Evolutionary conservation across 1,139 yeast genomes (phyloP), one percentile per base, ranked within the genome.

Genomic region (Saccharomyces hybrid): DNA sequence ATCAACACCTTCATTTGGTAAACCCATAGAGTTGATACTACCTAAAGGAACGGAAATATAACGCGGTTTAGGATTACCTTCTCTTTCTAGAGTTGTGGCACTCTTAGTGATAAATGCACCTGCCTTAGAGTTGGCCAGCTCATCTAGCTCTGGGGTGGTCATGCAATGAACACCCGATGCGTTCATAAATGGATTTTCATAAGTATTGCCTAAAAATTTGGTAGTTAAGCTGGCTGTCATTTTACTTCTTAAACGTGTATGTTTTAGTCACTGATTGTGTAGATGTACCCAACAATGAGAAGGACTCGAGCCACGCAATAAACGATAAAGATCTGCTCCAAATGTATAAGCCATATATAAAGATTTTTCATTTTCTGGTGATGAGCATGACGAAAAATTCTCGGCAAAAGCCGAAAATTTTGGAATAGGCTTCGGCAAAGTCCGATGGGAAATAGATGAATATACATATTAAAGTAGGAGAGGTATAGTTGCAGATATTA

Each of bases 121-220:
- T 4, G 69, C 65, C 1, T 56, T 56, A 1, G 66, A 62, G 28
- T 54, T 27, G 26, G 56, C 64, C 47, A 65, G 30, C 44, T 64
- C 66, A 25, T 64, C 61, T 42, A 65, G 49, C 47, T 65, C 68
- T 6, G 55, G 49, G 5, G 55, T 55, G 13, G 59, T 58, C 68
- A 63, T 62, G 52, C 69, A 65, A 54, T 64, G 65, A 46, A 65
- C 69, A 48, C 69, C 69, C 2, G 68, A 64, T 2, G 69, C 69
- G 47, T 65, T 65, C 68, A 64, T 64, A 16, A 65, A 61, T 11
- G 69, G 69, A 47, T 63, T 65, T 32, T 57, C 60, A 49, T 57
- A 65, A 16, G 54, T 54, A 26, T 51, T 54, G 44, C 54, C 54
- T 42, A 59, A 52, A 50, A 64, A 64, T 11, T 52, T 52, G 7